Evolutionary conservation across 1,284 basidiomycete genomes (phyloP).

Genomic region (Stereum hirsutum): DNA sequence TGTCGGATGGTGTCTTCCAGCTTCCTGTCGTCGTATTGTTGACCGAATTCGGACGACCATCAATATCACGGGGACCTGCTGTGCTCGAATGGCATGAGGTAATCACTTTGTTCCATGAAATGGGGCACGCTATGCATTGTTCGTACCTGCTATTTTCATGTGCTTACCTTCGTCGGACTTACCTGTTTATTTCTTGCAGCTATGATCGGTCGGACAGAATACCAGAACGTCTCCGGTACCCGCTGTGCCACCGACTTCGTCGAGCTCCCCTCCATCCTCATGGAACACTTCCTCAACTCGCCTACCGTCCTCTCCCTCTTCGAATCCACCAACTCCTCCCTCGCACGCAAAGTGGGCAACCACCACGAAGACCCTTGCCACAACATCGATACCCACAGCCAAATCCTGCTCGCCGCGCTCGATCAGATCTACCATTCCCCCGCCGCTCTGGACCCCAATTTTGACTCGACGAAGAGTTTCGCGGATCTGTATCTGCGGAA

Average conservation of each 20-base stretch:
- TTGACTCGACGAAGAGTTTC: slow-evolving; percentile 67
- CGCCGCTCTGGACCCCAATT: slow-evolving; percentile 37
- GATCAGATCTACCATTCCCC: slow-evolving; percentile 90
- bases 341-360: slow-evolving; percentile 36
- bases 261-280: slow-evolving; percentile 94
- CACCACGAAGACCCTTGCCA: slow-evolving; percentile 65
- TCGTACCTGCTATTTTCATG: slow-evolving; percentile 25
- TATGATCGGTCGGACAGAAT: slow-evolving; percentile 96
- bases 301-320: slow-evolving; percentile 80
- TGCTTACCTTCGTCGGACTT: slow-evolving; percentile 7
- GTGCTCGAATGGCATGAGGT: slow-evolving; percentile 91
- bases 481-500: slow-evolving; percentile 57
- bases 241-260: slow-evolving; percentile 99
- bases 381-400: slow-evolving; percentile 82
- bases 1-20: slow-evolving; percentile 70
- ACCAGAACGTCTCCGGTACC: slow-evolving; percentile 96
- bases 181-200: slow-evolving; percentile 37
- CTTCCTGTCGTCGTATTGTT: slow-evolving; percentile 88
- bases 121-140: slow-evolving; percentile 99
- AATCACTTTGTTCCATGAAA: slow-evolving; percentile 94
- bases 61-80: slow-evolving; percentile 52
- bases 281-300: slow-evolving; percentile 94
- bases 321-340: slow-evolving; percentile 34
- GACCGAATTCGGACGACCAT: slow-evolving; percentile 78
- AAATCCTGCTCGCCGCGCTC: slow-evolving; percentile 84